These are phyloP conservation scores for Talaromyces sp. DNA, from an alignment of 2,329 filamentous ascomycete species.

Conservation along the genomic window DNA sequence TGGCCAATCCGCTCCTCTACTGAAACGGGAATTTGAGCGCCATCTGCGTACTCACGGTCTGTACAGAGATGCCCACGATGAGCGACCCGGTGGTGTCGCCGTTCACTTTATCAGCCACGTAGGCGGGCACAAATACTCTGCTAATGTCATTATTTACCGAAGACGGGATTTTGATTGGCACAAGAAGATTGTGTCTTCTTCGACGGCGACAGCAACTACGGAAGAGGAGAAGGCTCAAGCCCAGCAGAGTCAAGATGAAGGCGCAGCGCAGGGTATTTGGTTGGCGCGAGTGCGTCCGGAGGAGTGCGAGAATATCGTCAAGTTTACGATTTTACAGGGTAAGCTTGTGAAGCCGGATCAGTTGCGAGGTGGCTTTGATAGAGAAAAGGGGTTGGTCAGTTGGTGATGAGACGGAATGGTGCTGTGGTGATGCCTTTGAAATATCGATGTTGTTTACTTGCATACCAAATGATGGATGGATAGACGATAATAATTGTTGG, in stretches of 20 bases:
- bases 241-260: slow-evolving; percentile 38
- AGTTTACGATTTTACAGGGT: slow-evolving; percentile 84
- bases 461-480: no score
- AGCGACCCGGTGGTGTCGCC: slow-evolving; percentile 84
- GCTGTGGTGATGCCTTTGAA: no score
- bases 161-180: slow-evolving; percentile 47
- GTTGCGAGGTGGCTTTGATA: slow-evolving; percentile 85
- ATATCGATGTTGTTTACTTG: no score
- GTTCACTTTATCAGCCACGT: slow-evolving; percentile 97
- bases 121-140: slow-evolving; percentile 92
- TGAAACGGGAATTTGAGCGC: slow-evolving; percentile 84
- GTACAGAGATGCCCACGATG: slow-evolving; percentile 82
- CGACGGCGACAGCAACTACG: background rate
- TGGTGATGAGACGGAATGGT: slow-evolving; percentile 57
- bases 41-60: slow-evolving; percentile 81
- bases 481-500: background rate
- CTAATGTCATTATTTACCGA: slow-evolving; percentile 91
- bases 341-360: slow-evolving; percentile 91
- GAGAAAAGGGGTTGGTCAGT: slow-evolving; percentile 73
- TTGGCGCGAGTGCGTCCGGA: slow-evolving; percentile 78
- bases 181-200: slow-evolving; percentile 20
- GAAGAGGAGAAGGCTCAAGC: slow-evolving; percentile 1
- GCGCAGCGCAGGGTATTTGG: slow-evolving; percentile 89
- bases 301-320: slow-evolving; percentile 88
- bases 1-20: slow-evolving; percentile 84